Percentiles rank a stretch among this genome's conserved stretches.
Conservation (phyloP, 192 early-diverging fungal species). For the Chytriomyces hyalinus region DNA sequence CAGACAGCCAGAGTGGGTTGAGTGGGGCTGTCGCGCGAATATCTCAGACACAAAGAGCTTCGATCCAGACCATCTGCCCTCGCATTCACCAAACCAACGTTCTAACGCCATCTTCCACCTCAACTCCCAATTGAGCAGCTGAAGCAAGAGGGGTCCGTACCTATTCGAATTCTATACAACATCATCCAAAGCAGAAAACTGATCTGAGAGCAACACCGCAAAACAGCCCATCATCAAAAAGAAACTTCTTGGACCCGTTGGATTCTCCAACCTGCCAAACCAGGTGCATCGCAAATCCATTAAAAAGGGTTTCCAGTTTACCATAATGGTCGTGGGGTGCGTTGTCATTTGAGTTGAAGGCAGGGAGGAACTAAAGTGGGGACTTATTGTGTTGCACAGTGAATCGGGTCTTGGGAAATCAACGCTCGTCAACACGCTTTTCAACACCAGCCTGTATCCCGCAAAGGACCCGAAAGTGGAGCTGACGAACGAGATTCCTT, state of each 20-base stretch:
- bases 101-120: too few species aligned
- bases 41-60: too few species aligned
- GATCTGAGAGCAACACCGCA: too few species aligned
- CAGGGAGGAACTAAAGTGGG: not conserved
- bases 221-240: conserved; percentile 55
- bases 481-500: conserved; percentile 69
- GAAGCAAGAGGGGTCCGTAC: too few species aligned
- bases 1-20: too few species aligned
- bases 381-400: conserved; percentile 13
- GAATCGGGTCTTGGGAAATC: conserved; percentile 70
- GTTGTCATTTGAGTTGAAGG: not conserved
- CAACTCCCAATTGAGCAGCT: too few species aligned
- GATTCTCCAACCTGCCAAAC: conserved; percentile 64
- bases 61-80: too few species aligned
- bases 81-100: too few species aligned
- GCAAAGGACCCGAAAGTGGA: conserved; percentile 70
- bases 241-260: conserved; percentile 57
- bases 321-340: conserved; percentile 65
- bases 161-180: too few species aligned
- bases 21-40: too few species aligned
- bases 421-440: conserved; percentile 67
- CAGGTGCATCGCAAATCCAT: conserved; percentile 86
- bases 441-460: conserved; percentile 80
- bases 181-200: too few species aligned
- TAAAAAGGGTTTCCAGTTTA: conserved; percentile 93